phyloP scores from a whole-genome alignment of 2,329 filamentous ascomycete species.

The Fusarium austroafricanum region DNA sequence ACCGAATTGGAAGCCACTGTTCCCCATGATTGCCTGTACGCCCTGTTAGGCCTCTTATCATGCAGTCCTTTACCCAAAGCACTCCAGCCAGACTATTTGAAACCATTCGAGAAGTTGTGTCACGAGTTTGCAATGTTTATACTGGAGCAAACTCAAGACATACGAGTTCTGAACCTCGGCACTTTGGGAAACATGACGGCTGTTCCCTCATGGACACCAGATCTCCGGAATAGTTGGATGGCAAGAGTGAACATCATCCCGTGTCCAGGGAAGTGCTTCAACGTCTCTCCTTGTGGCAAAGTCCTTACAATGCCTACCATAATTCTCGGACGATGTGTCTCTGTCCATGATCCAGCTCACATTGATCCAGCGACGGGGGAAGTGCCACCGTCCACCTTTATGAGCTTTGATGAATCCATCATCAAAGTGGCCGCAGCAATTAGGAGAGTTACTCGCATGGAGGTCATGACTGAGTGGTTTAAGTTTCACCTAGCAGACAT shows the following conservation, averaged over 20 bases:
- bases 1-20: slow-evolving; percentile 24
- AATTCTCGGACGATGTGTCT: neutral
- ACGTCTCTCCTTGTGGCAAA: fast-evolving
- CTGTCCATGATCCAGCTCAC: fast-evolving
- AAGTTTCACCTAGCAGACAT: slow-evolving; percentile 8
- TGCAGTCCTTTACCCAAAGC: slow-evolving; percentile 1
- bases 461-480: slow-evolving; percentile 9
- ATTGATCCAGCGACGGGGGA: fast-evolving
- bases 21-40: slow-evolving; percentile 23
- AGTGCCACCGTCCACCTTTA: fast-evolving
- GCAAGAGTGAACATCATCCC: neutral
- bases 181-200: fast-evolving
- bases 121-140: neutral
- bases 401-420: neutral
- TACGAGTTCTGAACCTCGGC: slow-evolving; percentile 5
- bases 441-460: neutral
- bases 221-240: slow-evolving; percentile 17
- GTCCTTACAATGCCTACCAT: neutral
- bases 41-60: slow-evolving; percentile 2
- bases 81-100: neutral
- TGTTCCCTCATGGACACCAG: slow-evolving; percentile 16
- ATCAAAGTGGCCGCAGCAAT: neutral
- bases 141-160: neutral
- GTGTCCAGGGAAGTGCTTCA: neutral
- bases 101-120: neutral